Conservation (phyloP, 2,329 filamentous ascomycete genomes). For the Pseudocercospora eumusae region DNA sequence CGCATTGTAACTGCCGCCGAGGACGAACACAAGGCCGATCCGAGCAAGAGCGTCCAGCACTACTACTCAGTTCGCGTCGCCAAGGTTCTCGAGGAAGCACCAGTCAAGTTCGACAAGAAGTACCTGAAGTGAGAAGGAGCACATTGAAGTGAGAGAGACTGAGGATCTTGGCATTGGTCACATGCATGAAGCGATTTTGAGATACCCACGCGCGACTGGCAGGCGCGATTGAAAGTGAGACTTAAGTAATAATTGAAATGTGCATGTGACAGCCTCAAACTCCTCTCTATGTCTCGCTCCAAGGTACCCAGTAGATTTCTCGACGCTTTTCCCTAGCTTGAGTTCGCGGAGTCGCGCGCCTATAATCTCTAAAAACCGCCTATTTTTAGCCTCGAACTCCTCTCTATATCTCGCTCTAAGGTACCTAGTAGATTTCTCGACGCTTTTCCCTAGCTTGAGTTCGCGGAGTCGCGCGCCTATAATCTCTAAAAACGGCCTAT, state of each 20-base stretch:
- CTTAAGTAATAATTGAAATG: background rate
- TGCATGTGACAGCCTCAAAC: slow-evolving; percentile 5
- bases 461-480: background rate
- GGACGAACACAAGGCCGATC: slow-evolving; percentile 36
- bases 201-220: slow-evolving; percentile 2
- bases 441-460: background rate
- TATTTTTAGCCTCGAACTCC: slow-evolving; percentile 3
- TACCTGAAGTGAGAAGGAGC: slow-evolving; percentile 19
- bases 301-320: background rate
- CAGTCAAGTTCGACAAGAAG: slow-evolving; percentile 31
- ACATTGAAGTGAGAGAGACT: background rate
- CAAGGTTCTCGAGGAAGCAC: slow-evolving; percentile 30
- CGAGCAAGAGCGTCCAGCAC: slow-evolving; percentile 29
- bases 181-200: background rate
- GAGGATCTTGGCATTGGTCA: slow-evolving; percentile 7
- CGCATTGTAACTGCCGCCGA: slow-evolving; percentile 39
- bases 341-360: background rate
- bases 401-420: background rate
- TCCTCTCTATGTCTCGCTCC: background rate
- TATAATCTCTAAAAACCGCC: too few relatives aligned
- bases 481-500: too few relatives aligned
- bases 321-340: background rate
- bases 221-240: background rate
- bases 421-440: background rate
- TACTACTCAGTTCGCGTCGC: slow-evolving; percentile 37